Conservation (phyloP, 495 filamentous ascomycete species). For the Lophiostoma macrostomum region DNA sequence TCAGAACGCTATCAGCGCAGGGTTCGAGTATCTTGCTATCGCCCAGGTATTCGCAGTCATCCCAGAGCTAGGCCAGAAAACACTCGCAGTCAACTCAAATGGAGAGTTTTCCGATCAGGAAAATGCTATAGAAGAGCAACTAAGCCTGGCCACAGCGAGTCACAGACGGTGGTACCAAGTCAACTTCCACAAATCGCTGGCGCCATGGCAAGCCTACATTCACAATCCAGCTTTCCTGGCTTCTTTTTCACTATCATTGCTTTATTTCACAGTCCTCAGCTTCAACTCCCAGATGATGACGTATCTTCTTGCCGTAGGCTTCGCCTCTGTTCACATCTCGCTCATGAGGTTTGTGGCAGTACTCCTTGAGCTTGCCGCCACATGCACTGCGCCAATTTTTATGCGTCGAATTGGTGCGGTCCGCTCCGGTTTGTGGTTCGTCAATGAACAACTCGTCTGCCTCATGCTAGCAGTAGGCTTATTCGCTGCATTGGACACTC, state of each 20-base stretch:
- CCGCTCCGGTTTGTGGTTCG: slow-evolving; percentile 60
- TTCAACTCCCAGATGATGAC: slow-evolving; percentile 46
- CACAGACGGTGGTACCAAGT: background rate
- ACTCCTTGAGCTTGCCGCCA: slow-evolving; percentile 49
- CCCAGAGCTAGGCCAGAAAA: slow-evolving; percentile 6
- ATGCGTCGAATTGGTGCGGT: slow-evolving; percentile 57
- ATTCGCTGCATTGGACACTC: slow-evolving; percentile 38
- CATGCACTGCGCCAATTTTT: slow-evolving; percentile 49
- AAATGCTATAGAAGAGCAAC: background rate
- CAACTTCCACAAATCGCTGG: background rate
- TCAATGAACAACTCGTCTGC: slow-evolving; percentile 59
- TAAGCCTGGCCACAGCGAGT: background rate
- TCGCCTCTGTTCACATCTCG: slow-evolving; percentile 41
- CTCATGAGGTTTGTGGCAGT: slow-evolving; percentile 42
- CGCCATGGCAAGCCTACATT: slow-evolving; percentile 33
- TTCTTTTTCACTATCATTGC: slow-evolving; percentile 41
- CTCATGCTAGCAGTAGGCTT: slow-evolving; percentile 46
- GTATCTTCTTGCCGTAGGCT: slow-evolving; percentile 43
- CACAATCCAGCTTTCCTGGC: slow-evolving; percentile 39
- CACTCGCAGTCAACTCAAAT: background rate
- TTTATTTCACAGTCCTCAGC: slow-evolving; percentile 48
- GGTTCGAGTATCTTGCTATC: slow-evolving; percentile 34
- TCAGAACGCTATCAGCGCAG: slow-evolving; percentile 22
- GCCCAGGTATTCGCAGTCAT: slow-evolving; percentile 21
- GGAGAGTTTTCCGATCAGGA: background rate